A percentile compares a stretch with the other conserved stretches of the same genome.
Conservation (phyloP, 2,329 filamentous ascomycete species). For the Kalmusia sp. region DNA sequence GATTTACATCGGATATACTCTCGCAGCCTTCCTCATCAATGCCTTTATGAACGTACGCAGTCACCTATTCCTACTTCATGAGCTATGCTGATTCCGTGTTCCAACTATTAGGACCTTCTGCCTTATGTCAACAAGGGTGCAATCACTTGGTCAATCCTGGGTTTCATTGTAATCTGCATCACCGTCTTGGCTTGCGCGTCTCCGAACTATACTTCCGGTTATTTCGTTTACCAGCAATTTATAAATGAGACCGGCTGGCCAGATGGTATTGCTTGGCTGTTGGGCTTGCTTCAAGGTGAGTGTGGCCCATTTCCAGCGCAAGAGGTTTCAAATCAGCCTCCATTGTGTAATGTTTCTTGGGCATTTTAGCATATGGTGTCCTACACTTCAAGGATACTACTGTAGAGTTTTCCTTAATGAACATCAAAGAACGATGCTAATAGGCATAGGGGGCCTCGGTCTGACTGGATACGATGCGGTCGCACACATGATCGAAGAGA, state of each 20-base stretch:
- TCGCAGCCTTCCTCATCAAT: constrained; percentile 69
- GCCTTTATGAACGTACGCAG: constrained; percentile 62
- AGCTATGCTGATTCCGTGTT: background rate
- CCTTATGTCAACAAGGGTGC: constrained; percentile 72
- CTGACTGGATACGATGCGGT: constrained; percentile 63
- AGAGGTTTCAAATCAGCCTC: no score
- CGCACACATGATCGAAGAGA: constrained; percentile 66
- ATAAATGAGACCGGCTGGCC: constrained; percentile 75
- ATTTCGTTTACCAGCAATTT: constrained; percentile 72
- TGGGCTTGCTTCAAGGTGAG: constrained; percentile 58
- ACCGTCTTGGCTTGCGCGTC: constrained; percentile 71
- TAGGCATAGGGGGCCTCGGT: constrained; percentile 51
- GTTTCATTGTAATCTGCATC: constrained; percentile 74
- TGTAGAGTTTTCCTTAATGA: no score
- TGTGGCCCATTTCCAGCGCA: no score
- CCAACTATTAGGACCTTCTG: constrained; percentile 50
- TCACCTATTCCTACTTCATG: background rate
- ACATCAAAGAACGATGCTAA: background rate
- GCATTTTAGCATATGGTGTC: no score
- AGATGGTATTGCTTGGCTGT: constrained; percentile 66
- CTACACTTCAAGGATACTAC: no score
- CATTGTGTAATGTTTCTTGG: no score
- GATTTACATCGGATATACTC: constrained; percentile 71
- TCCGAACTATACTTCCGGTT: constrained; percentile 68
- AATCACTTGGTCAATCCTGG: constrained; percentile 73